These are phyloP conservation scores for Fusarium cicatricum DNA, from an alignment of 2,329 filamentous ascomycete genomes.

Conservation along the genomic window DNA sequence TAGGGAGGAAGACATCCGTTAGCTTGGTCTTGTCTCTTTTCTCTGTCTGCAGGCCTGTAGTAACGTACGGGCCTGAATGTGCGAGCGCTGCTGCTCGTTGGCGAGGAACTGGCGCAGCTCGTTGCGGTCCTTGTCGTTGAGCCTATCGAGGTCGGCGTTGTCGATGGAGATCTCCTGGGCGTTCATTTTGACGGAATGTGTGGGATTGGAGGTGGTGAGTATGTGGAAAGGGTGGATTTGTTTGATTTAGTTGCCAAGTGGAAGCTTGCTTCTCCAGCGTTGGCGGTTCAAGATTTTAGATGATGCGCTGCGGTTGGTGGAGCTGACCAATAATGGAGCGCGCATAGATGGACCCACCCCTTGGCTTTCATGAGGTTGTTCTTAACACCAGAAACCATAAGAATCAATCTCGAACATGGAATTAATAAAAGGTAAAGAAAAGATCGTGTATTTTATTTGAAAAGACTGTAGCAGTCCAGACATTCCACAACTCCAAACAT, in stretches of 20 bases:
- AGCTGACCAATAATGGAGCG: conserved; percentile 28
- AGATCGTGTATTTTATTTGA: too few relatives aligned
- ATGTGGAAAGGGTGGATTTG: conserved; percentile 9
- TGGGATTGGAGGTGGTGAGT: not conserved
- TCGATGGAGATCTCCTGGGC: conserved; percentile 51
- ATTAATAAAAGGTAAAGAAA: too few relatives aligned
- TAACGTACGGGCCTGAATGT: conserved; percentile 66
- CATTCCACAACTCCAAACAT: not conserved
- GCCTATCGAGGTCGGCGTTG: conserved; percentile 73
- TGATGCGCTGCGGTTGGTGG: conserved; percentile 17
- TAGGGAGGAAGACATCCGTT: conserved; percentile 37
- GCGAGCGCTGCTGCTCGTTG: conserved; percentile 86
- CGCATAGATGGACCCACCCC: conserved; percentile 12
- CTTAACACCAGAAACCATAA: not conserved
- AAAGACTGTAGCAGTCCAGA: not conserved
- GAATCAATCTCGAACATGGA: too few relatives aligned
- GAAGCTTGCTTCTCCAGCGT: conserved; percentile 9
- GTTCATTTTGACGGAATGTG: conserved; percentile 45
- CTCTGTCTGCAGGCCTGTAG: not conserved
- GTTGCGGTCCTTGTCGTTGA: conserved; percentile 82
- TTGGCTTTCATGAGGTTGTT: not conserved
- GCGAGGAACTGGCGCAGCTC: conserved; percentile 88
- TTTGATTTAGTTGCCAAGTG: not conserved
- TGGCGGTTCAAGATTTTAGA: conserved; percentile 36
- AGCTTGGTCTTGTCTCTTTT: conserved; percentile 1